Percentiles rank a stretch among this genome's conserved stretches.
Conservation (phyloP, 805 yeast species). For the Starmerella etchellsii region DNA sequence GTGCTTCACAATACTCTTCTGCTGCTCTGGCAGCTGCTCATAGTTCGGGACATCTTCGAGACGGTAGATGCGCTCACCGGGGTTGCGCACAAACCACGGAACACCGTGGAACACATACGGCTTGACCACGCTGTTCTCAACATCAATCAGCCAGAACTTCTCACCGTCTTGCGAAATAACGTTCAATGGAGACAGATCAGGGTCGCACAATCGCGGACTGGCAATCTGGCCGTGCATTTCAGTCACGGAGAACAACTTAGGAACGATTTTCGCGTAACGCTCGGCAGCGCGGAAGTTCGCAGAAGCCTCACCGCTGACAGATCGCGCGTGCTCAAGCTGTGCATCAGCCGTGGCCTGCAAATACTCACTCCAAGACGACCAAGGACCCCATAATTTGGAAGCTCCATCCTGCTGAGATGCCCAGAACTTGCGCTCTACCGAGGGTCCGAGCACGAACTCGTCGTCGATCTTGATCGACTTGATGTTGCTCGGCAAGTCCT, state of each 20-base stretch:
- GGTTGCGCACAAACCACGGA: constrained; percentile 75
- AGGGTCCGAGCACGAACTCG: constrained; percentile 60
- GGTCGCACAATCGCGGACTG: constrained; percentile 59
- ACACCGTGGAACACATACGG: constrained; percentile 69
- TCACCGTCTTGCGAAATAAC: constrained; percentile 35
- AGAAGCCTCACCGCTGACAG: constrained; percentile 43
- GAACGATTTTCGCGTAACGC: constrained; percentile 43
- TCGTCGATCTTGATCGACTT: constrained; percentile 29
- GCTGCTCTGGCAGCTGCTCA: constrained; percentile 52
- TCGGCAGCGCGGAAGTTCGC: constrained; percentile 42
- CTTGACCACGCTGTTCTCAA: constrained; percentile 67
- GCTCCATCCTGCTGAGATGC: constrained; percentile 31
- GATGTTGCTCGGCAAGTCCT: constrained; percentile 33
- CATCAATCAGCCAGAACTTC: constrained; percentile 51
- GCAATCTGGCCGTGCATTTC: constrained; percentile 44
- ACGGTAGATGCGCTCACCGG: constrained; percentile 76
- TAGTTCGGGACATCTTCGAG: constrained; percentile 63
- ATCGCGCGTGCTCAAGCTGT: constrained; percentile 49
- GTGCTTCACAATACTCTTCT: constrained; percentile 68
- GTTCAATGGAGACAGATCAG: constrained; percentile 88
- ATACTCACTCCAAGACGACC: constrained; percentile 54
- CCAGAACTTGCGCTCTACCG: constrained; percentile 66
- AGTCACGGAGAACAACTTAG: constrained; percentile 40
- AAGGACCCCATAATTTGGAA: constrained; percentile 58
- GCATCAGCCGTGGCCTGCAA: constrained; percentile 51